Evolutionary conservation across 192 early-diverging fungal genomes (phyloP), one percentile per base, ranked within the genome.

Genomic region (Powellomyces hirtus): DNA sequence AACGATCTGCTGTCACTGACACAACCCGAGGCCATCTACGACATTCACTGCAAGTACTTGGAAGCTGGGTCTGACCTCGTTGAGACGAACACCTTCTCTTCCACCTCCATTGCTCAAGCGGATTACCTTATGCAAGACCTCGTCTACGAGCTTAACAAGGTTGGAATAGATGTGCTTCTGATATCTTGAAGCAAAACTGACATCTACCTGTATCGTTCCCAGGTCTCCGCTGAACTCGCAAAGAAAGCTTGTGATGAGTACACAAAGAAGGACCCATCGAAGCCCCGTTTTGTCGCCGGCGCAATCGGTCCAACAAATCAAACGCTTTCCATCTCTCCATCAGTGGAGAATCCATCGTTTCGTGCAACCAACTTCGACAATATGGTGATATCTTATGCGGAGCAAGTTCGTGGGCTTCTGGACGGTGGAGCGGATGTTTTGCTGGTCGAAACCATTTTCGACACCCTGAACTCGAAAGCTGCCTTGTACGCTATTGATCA

Each of bases 381-480:
- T 75, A 82, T 98, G 50, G 93, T 95, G 6, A 77, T 79, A 50
- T 91, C 96, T n/a, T 98, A 98, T 76, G 77, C 84, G 8, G 92
- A 94, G 80, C 96, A 98, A 75, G 83, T 84, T 36, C 87, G 89
- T 57, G 96, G 93, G 73, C 82, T 98, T 34, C 81, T 98, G 62
- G 96, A 98, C 70, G 96, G 96, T 69, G 96, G 96, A 4, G 76
- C 92, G 3, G 96, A 98, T 68, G 87, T 95, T 59, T 77, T 98
- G 14, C 81, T 98, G 71, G 92, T 98, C 0, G 96, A 98, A 74
- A 98, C 96, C 34, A 93, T 98, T 74, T 98, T 98, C 68, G 96
- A 98, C 76, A 98, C 96, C 22, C 78, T 95, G n/a, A 98, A 98
- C 64, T 92, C 93, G 57, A 98, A 98, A 78, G 96, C 96, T 2